Evolutionary conservation across 768 basidiomycete genomes (phyloP).

Genomic region (Pleurotus ostreatus): DNA sequence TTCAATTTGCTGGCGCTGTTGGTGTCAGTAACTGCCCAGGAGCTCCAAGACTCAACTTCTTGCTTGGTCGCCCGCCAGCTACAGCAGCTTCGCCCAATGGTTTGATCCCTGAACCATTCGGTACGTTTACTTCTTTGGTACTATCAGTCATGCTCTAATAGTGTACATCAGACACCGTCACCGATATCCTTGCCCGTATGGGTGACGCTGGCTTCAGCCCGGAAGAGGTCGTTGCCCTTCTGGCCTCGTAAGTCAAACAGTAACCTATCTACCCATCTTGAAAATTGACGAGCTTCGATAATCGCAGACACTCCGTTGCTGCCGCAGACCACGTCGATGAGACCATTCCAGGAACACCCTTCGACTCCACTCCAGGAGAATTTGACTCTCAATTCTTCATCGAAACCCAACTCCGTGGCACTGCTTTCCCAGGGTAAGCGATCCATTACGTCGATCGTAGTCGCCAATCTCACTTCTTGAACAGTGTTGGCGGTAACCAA

Average conservation of each 20-base stretch:
- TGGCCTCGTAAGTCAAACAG: slow-evolving; percentile 15
- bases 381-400: slow-evolving; percentile 31
- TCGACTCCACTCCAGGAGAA: slow-evolving; percentile 27
- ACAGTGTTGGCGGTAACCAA: slow-evolving; percentile 19
- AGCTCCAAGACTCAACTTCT: slow-evolving; percentile 25
- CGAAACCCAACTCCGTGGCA: slow-evolving; percentile 26
- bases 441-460: neutral
- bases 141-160: too few relatives aligned
- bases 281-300: neutral
- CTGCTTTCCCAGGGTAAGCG: slow-evolving; percentile 20
- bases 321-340: slow-evolving; percentile 19
- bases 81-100: slow-evolving; percentile 14
- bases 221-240: slow-evolving; percentile 16
- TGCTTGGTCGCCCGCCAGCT: slow-evolving; percentile 20
- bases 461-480: slow-evolving; percentile 12
- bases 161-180: slow-evolving; percentile 11
- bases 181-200: slow-evolving; percentile 14
- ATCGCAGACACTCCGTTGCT: slow-evolving; percentile 15
- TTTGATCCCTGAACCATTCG: slow-evolving; percentile 20
- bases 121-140: neutral
- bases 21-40: slow-evolving; percentile 30
- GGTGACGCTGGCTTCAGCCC: slow-evolving; percentile 8
- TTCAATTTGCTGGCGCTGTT: slow-evolving; percentile 34
- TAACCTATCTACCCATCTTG: too few relatives aligned
- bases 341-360: slow-evolving; percentile 17